Conservation (phyloP, 139 green algal species). For the Deuterostichococcus epilithicus region DNA sequence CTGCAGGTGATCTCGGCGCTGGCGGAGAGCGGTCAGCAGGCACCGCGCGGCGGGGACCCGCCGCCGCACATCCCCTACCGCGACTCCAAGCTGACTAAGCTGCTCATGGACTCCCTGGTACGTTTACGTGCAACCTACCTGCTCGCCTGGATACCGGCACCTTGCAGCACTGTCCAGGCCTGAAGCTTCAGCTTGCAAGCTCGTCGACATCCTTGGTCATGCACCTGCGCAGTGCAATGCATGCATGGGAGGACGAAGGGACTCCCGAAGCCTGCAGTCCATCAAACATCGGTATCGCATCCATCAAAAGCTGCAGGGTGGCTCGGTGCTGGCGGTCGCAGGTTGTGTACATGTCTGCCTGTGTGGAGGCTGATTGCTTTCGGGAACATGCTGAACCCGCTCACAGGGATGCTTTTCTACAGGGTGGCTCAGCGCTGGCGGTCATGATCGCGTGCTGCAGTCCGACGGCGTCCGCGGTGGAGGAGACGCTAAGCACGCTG, state of each 20-base stretch:
- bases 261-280: no score
- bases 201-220: no score
- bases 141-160: neutral
- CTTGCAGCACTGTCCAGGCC: no score
- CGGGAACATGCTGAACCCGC: neutral
- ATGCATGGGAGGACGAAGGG: no score
- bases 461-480: conserved; percentile 33
- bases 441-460: conserved; percentile 92
- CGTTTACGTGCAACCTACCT: conserved; percentile 21
- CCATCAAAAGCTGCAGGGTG: no score
- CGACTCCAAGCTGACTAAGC: conserved; percentile 83
- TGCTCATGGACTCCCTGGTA: conserved; percentile 83
- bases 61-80: conserved; percentile 50
- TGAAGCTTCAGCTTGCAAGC: no score
- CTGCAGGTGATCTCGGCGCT: conserved; percentile 65
- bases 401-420: neutral
- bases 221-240: no score
- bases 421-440: conserved; percentile 51
- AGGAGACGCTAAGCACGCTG: conserved; percentile 87
- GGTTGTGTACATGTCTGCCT: no score
- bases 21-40: conserved; percentile 38
- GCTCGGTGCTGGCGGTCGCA: no score
- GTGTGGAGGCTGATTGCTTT: no score
- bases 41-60: conserved; percentile 12
- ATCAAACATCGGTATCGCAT: no score